Conservation (phyloP, 2,329 filamentous ascomycete species). For the Calonectria hongkongensis region DNA sequence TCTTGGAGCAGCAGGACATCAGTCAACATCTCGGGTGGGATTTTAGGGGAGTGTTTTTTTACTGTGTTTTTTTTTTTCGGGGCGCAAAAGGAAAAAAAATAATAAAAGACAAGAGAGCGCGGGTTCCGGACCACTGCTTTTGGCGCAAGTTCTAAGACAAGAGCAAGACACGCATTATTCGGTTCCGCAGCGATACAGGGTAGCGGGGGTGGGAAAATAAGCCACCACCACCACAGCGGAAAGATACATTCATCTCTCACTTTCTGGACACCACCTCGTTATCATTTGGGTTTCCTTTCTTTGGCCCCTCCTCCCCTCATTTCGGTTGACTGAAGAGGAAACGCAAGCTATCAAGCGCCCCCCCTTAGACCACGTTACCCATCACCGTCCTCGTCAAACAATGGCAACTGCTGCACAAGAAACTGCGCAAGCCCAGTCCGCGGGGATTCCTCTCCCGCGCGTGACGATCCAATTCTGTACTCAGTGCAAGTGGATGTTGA, state of each 20-base stretch:
- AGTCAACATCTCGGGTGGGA: neutral
- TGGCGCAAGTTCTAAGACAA: slow-evolving; percentile 1
- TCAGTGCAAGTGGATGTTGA: slow-evolving; percentile 93
- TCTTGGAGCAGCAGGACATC: neutral
- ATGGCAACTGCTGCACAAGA: neutral
- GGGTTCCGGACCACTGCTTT: neutral
- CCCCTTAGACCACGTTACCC: neutral
- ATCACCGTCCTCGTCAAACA: neutral
- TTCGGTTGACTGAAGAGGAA: neutral
- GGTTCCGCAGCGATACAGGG: slow-evolving; percentile 17
- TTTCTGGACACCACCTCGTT: neutral
- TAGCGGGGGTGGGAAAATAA: neutral
- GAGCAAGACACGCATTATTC: slow-evolving; percentile 2
- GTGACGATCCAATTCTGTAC: slow-evolving; percentile 95
- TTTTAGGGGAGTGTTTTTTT: neutral
- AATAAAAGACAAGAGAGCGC: neutral
- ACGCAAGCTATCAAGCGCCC: neutral
- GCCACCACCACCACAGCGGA: neutral
- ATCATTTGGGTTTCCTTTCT: neutral
- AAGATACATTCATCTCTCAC: neutral
- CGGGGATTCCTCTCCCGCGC: slow-evolving; percentile 70
- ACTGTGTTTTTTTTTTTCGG: neutral
- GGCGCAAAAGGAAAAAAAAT: neutral
- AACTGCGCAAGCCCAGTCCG: slow-evolving; percentile 35
- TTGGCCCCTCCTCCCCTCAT: neutral